Base-by-base conservation (phyloP, 129 eudicot genomes). In the Artemisia annua region DNA sequence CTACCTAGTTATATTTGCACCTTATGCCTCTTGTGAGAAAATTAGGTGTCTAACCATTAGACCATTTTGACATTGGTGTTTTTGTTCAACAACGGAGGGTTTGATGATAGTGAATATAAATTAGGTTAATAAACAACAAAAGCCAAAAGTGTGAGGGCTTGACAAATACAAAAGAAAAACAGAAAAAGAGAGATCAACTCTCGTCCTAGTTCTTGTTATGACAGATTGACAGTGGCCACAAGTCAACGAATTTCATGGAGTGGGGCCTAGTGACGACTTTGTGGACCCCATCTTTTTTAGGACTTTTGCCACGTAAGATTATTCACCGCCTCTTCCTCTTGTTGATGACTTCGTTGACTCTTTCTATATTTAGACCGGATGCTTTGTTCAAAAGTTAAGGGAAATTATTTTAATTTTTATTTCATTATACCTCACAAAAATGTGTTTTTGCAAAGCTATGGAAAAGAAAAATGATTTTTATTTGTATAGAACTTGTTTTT, bases 241-340 rank as follows among this genome's bases (percentile, higher is more conserved):
- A 71, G 78, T 78, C 78, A 78, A 71, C 73, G 78, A 78, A 71
- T 78, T 78, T 55, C 53, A 48, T 54, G 82, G 78, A 78, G 69
- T 78, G 78, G 82, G 73, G 46, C 73, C 82, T 30, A 65, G 14
- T 72, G 82, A 78, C 82, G 69, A 78, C 82, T 54, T 71, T 70
- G 71, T 65, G 73, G 82, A 48, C 26, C 61, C 10, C n/a, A n/a
- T n/a, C 58, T 16, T 5, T n/a, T 55, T 70, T 62, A 52, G 20
- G 82, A 71, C 54, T 48, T 71, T 52, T 52, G 70, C 70, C 62
- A 59, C 68, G 44, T 76, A 69, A 58, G 70, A 68, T 12, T 3
- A 17, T 13, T 26, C 26, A 60, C 75, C 81, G 70, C 75, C 75
- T 69, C 65, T 62, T 77, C 48, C 65, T 77, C 58, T 24, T 77